phyloP scores from a whole-genome alignment of 2,329 filamentous ascomycete genomes.

The Gyromitra esculenta region DNA sequence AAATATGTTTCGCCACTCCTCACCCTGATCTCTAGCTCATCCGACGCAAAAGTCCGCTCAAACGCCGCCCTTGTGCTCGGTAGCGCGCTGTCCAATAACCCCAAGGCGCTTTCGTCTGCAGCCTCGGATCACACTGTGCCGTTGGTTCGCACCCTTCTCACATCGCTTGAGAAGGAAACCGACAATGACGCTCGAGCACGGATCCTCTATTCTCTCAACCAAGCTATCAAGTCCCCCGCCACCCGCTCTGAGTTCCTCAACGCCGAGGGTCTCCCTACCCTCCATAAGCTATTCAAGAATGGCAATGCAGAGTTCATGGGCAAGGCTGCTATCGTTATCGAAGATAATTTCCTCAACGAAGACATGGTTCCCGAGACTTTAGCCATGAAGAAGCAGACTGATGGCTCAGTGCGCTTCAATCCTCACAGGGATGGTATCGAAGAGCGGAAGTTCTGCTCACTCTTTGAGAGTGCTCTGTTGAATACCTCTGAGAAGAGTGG shows the following conservation, averaged over 20 bases:
- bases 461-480: conserved; percentile 50
- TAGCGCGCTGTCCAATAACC: conserved; percentile 72
- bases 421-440: conserved; percentile 33
- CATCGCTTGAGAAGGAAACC: conserved; percentile 52
- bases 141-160: conserved; percentile 60
- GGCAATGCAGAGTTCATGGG: conserved; percentile 65
- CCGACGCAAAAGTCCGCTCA: conserved; percentile 58
- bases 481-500: conserved; percentile 24
- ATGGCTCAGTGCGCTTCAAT: conserved; percentile 31
- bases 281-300: conserved; percentile 66
- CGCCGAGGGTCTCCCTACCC: conserved; percentile 66
- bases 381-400: conserved; percentile 25
- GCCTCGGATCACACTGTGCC: conserved; percentile 58
- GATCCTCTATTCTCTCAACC: conserved; percentile 64
- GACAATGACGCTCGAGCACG: conserved; percentile 53
- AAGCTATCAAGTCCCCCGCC: conserved; percentile 66
- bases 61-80: conserved; percentile 69
- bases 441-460: conserved; percentile 42
- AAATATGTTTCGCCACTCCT: conserved; percentile 68
- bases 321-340: conserved; percentile 69
- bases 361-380: conserved; percentile 67
- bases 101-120: conserved; percentile 64
- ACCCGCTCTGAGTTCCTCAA: conserved; percentile 69
- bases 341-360: conserved; percentile 74
- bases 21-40: conserved; percentile 65